Evolutionary conservation across 495 filamentous ascomycete genomes (phyloP), one percentile per base, ranked within the genome.

Genomic region (Cenococcum geophilum): DNA sequence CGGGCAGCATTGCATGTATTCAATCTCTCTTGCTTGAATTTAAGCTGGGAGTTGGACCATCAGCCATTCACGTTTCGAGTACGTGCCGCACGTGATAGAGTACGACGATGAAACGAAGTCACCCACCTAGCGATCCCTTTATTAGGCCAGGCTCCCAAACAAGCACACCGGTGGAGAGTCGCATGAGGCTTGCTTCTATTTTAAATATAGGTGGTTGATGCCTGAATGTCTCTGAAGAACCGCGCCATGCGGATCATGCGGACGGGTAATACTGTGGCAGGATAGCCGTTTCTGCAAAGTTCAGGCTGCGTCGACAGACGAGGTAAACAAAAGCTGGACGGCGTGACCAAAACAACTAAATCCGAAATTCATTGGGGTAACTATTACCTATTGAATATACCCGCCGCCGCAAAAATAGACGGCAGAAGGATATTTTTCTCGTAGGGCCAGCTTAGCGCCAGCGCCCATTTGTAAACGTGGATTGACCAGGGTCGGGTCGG

Each of bases 11-110:
- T 45, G 12, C 18, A 45, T 45, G 48, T 45, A 48, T 22, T 47
- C 58, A 27, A 23, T 25, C 36, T 40, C 21, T 47, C 59, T 25
- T 59, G 64, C 35, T 62, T 62, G 58, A 58, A 66, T 66, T 61
- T 58, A 18, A 45, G 4, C 11, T 45, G 27, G 27, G 27, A 6
- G 27, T 32, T 32, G 40, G 4, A 45, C 36, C 14, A 14, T 45
- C 40, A 18, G 12, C 11, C 40, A 45, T 45, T 4, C 40, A 45
- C 18, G 18, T 45, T 18, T 45, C 18, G 12, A 45, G 18, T 14
- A 4, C 40, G 12, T 45, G 40, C 40, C 40, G n/a, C n/a, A 45
- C 40, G 40, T 45, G 40, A 45, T 18, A 10, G 18, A 45, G 11
- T 18, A 18, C 12, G 18, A 45, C 12, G 40, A 45, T 14, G 40